phyloP scores from a whole-genome alignment of 129 eudicot genomes.

The Ambrosia artemisiifolia region DNA sequence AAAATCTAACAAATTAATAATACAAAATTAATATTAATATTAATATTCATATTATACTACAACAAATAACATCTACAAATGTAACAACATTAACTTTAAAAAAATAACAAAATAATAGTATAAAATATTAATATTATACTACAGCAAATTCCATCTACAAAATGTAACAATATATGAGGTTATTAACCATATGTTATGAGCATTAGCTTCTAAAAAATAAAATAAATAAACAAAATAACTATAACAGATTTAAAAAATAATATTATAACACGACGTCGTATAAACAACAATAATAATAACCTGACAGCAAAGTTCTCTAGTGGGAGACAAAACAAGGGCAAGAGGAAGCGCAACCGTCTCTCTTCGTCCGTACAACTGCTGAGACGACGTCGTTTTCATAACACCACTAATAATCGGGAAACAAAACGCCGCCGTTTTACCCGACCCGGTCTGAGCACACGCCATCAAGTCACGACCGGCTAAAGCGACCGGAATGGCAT shows the following conservation, averaged over 20 bases:
- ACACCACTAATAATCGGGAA: constrained; percentile 79
- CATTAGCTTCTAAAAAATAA: background rate
- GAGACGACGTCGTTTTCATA: constrained; percentile 24
- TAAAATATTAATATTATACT: background rate
- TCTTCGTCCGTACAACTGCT: constrained; percentile 25
- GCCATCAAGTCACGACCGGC: constrained; percentile 90
- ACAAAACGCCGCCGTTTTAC: constrained; percentile 90
- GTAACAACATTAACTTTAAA: background rate
- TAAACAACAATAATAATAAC: constrained; percentile 19
- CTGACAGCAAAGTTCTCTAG: constrained; percentile 85
- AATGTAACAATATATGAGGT: too few relatives aligned
- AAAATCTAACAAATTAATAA: constrained; percentile 40
- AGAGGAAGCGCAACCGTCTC: constrained; percentile 41
- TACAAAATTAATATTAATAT: background rate
- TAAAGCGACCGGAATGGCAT: constrained; percentile 71
- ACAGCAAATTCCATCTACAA: background rate
- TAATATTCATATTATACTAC: background rate
- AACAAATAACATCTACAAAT: background rate
- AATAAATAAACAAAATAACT: background rate
- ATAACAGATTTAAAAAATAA: background rate
- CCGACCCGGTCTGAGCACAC: constrained; percentile 93
- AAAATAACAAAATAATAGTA: background rate
- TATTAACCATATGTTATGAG: background rate
- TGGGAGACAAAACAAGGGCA: constrained; percentile 78
- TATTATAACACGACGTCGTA: background rate